These are phyloP conservation scores for Metschnikowia lachancei DNA, from an alignment of 805 yeast genomes.

Conservation along the genomic window DNA sequence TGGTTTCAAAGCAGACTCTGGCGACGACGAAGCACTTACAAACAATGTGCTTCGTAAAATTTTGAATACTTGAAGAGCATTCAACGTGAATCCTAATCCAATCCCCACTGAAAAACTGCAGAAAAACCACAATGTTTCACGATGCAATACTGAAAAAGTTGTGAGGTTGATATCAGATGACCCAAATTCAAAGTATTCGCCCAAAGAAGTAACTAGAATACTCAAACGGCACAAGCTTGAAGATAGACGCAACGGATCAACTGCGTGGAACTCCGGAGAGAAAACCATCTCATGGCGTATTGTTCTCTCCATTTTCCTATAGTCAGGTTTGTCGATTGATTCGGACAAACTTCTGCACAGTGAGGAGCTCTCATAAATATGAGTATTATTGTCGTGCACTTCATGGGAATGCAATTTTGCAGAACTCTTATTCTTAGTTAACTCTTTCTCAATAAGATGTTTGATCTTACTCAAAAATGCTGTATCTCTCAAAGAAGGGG, in stretches of 20 bases:
- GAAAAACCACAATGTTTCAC: slow-evolving; percentile 18
- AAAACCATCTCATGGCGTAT: slow-evolving; percentile 9
- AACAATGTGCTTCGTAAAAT: slow-evolving; percentile 4
- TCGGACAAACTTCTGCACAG: background rate
- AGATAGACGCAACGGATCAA: slow-evolving; percentile 33
- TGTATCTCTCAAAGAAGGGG: slow-evolving; percentile 30
- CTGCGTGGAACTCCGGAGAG: slow-evolving; percentile 21
- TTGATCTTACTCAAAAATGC: slow-evolving; percentile 27
- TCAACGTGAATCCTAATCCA: slow-evolving; percentile 30
- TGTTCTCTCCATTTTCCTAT: slow-evolving; percentile 9
- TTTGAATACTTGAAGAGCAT: slow-evolving; percentile 22
- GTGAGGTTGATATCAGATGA: background rate
- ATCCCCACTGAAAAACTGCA: slow-evolving; percentile 38
- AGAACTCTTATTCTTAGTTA: background rate
- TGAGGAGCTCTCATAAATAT: background rate
- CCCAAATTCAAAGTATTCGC: background rate
- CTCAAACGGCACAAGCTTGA: slow-evolving; percentile 24
- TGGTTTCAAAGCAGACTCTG: background rate
- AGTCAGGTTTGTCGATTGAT: slow-evolving; percentile 5
- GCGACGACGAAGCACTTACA: background rate
- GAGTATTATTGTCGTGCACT: no score
- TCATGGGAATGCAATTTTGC: background rate
- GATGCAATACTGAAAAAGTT: slow-evolving; percentile 7
- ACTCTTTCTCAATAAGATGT: slow-evolving; percentile 29
- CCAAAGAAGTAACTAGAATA: slow-evolving; percentile 16